Percentiles rank a stretch among this genome's conserved stretches.
phyloP scores from a whole-genome alignment of 2,329 filamentous ascomycete genomes.

The Penicillium sclerotiorum region DNA sequence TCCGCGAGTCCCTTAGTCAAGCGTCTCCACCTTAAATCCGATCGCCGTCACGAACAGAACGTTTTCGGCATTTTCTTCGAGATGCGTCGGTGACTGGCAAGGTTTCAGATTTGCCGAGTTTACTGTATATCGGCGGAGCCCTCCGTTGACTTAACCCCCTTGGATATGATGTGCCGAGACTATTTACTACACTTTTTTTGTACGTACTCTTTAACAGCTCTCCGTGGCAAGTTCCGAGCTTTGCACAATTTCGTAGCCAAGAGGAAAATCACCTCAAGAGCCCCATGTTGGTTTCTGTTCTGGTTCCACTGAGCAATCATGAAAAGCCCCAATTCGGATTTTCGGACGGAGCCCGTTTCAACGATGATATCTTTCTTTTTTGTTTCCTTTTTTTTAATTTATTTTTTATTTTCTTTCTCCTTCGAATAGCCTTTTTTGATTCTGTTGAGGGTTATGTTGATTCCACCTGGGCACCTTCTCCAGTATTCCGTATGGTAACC shows the following conservation, averaged over 20 bases:
- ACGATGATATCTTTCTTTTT: not conserved
- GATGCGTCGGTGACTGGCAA: constrained; percentile 17
- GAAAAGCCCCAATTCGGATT: not conserved
- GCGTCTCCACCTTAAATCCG: constrained; percentile 17
- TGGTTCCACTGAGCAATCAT: not conserved
- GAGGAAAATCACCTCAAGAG: constrained; percentile 4
- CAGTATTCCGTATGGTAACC: too few relatives aligned
- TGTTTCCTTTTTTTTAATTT: not conserved
- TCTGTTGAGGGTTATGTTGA: not conserved
- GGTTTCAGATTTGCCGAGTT: constrained; percentile 30
- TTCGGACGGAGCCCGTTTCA: constrained; percentile 1
- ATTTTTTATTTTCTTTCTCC: not conserved
- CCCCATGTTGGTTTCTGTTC: not conserved
- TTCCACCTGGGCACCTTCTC: not conserved
- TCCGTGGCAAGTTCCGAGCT: constrained; percentile 7
- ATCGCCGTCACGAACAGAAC: constrained; percentile 21
- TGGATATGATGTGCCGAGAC: not conserved
- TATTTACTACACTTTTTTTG: not conserved
- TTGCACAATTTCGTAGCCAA: constrained; percentile 3
- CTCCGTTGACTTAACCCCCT: constrained; percentile 7
- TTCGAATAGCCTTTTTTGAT: not conserved
- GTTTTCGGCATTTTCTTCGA: constrained; percentile 23
- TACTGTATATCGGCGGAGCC: constrained; percentile 5
- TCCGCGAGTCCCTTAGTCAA: constrained; percentile 13
- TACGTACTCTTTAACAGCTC: not conserved